Evolutionary conservation across 306 rosid genomes (phyloP), one percentile per base, ranked within the genome.

Genomic region (Nissolia schottii): DNA sequence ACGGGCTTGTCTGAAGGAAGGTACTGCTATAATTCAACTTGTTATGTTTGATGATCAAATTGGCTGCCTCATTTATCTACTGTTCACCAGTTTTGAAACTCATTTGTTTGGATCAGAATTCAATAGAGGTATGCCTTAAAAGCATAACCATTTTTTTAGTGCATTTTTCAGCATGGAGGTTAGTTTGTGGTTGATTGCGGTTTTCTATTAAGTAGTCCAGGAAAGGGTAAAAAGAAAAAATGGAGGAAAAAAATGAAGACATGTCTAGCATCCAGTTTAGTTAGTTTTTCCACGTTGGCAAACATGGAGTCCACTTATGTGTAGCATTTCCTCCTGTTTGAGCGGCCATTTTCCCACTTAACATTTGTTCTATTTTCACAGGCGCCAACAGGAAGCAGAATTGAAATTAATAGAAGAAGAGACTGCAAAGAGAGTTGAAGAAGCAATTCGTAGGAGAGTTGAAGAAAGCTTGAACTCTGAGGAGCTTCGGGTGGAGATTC

Each of bases 41-140:
- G 96, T 88, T 86, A 88, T 88, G 83, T 88, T 88, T 95, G 99
- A 92, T 95, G 91, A 86, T 88, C 96, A 85, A 89, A 86, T 86
- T 89, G 90, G 91, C 81, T 91, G 93, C 93, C 76, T 80, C 92
- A 83, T 95, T 92, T 89, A 84, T 88, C 93, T 87, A 86, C 97
- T 89, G 91, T 95, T 91, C 92, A 85, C 90, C 97, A 89, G 90
- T 92, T 91, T 87, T 92, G 92, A 80, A 82, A 86, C 89, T 85
- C 96, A 83, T 88, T 86, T 95, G 90, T 91, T 89, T 89, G 96
- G 99, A 95, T 95, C 97, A 81, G 98, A 90, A 89, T 91, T 85
- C 89, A 51, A 71, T 88, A 95, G 99, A 89, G 99, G 99, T 92
- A 89, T 91, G 96, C 96, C 93, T 89, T 91, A 85, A 89, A 87